phyloP scores from a whole-genome alignment of 2,329 filamentous ascomycete species.

The Diaporthe vexans region DNA sequence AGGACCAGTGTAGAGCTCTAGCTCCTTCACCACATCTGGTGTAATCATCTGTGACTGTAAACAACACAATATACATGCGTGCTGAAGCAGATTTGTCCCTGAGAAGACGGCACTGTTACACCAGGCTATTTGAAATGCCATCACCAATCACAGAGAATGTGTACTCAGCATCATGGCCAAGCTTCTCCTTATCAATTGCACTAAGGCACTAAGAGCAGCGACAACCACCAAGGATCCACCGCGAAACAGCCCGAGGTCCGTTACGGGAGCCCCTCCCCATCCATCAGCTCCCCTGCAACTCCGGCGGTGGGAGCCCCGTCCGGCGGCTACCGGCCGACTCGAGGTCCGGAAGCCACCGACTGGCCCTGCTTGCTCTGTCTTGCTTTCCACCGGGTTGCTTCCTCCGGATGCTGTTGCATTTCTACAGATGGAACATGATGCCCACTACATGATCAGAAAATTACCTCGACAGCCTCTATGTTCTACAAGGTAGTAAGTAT shows the following conservation, averaged over 20 bases:
- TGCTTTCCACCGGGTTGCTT: too few species aligned
- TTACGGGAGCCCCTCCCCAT: slow-evolving; percentile 8
- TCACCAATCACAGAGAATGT: background rate
- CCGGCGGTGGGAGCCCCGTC: slow-evolving; percentile 23
- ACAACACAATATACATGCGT: background rate
- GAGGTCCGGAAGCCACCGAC: slow-evolving; percentile 32
- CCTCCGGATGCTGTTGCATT: background rate
- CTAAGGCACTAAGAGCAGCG: background rate
- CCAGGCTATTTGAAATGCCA: background rate
- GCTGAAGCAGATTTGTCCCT: background rate
- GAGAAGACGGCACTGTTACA: background rate
- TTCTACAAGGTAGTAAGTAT: too few species aligned
- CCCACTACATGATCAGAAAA: background rate
- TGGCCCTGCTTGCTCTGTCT: background rate
- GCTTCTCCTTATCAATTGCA: slow-evolving; percentile 25
- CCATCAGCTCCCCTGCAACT: background rate
- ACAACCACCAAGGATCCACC: slow-evolving; percentile 16
- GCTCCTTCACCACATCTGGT: background rate
- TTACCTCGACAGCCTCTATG: background rate
- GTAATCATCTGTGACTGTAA: background rate
- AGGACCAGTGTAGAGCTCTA: background rate
- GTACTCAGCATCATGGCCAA: slow-evolving; percentile 8
- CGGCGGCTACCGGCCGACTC: slow-evolving; percentile 30
- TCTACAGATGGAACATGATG: background rate
- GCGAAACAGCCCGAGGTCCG: slow-evolving; percentile 27